Evolutionary conservation across 768 basidiomycete genomes (phyloP).

Genomic region (Boletus rex-veris): DNA sequence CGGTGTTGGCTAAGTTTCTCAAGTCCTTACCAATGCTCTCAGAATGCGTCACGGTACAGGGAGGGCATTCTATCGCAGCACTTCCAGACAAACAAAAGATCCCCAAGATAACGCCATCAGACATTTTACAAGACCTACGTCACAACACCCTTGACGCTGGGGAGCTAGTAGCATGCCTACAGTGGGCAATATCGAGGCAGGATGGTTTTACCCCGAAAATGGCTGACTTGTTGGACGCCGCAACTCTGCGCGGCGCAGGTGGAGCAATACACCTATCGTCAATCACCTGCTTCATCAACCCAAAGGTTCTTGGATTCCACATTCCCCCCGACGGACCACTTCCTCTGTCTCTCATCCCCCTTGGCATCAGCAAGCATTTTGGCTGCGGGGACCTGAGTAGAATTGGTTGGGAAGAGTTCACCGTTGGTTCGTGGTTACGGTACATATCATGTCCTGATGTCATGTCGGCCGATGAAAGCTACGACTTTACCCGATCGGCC

Average conservation of each 20-base stretch:
- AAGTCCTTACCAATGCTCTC: conserved; percentile 72
- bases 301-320: conserved; percentile 42
- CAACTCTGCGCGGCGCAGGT: conserved; percentile 47
- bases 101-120: conserved; percentile 66
- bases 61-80: conserved; percentile 52
- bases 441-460: conserved; percentile 52
- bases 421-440: conserved; percentile 65
- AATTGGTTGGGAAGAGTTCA: conserved; percentile 77
- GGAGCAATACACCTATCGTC: conserved; percentile 59
- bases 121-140: conserved; percentile 73
- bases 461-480: conserved; percentile 36
- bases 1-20: conserved; percentile 65
- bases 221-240: conserved; percentile 61
- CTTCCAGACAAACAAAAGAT: conserved; percentile 63
- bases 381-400: conserved; percentile 45
- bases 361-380: conserved; percentile 54
- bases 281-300: conserved; percentile 66
- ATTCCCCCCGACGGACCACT: conserved; percentile 78
- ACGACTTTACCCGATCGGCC: conserved; percentile 60
- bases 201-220: conserved; percentile 18
- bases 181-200: conserved; percentile 51
- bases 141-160: conserved; percentile 58
- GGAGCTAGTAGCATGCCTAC: conserved; percentile 74
- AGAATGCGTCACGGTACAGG: conserved; percentile 47
- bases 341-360: conserved; percentile 51